These are phyloP conservation scores for Tetrapisispora pingtungensis DNA, from an alignment of 805 yeast genomes.

Conservation along the genomic window DNA sequence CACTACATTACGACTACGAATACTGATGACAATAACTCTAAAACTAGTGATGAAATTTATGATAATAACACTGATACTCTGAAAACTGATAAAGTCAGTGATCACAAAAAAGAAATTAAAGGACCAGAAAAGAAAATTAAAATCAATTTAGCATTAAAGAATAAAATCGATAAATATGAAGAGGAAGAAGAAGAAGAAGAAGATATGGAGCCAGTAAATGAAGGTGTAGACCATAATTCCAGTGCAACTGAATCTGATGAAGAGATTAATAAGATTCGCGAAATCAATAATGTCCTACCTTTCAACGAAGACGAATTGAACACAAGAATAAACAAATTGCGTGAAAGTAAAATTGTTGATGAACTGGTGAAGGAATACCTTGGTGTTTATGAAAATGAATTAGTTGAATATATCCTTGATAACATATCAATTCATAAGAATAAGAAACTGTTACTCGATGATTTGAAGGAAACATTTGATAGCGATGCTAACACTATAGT, in stretches of 20 bases:
- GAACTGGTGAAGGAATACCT: constrained; percentile 25
- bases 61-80: too few relatives aligned
- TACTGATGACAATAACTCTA: too few relatives aligned
- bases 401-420: constrained; percentile 26
- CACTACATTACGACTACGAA: too few relatives aligned
- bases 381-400: constrained; percentile 27
- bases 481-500: constrained; percentile 24
- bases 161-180: constrained; percentile 14
- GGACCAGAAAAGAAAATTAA: constrained; percentile 6
- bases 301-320: constrained; percentile 11
- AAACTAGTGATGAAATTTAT: too few relatives aligned
- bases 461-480: constrained; percentile 27
- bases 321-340: constrained; percentile 9
- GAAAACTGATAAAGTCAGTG: too few relatives aligned
- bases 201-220: background rate
- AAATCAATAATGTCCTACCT: constrained; percentile 6
- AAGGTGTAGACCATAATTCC: constrained; percentile 1
- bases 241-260: constrained; percentile 3
- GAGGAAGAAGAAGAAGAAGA: constrained; percentile 1
- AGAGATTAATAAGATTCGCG: background rate
- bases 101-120: background rate
- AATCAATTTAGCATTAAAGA: constrained; percentile 21
- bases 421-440: constrained; percentile 19
- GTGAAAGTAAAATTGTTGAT: constrained; percentile 17
- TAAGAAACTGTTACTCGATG: constrained; percentile 16